These are phyloP conservation scores for Hanseniaspora meyeri DNA, from an alignment of 805 yeast genomes.

Conservation along the genomic window DNA sequence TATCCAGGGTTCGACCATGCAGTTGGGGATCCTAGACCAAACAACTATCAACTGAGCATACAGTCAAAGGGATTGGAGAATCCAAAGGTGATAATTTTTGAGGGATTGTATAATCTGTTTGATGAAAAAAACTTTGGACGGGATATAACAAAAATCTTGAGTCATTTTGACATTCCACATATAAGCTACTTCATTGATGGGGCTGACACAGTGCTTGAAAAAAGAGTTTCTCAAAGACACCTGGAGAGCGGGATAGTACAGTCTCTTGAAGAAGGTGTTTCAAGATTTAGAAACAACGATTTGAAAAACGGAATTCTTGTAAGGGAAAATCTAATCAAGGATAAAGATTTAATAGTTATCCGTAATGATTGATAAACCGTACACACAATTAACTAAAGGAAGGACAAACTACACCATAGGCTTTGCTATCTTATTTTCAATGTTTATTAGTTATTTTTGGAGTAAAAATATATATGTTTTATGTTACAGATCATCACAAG, in stretches of 20 bases:
- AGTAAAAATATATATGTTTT: neutral
- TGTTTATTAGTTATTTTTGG: neutral
- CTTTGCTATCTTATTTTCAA: neutral
- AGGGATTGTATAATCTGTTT: constrained; percentile 63
- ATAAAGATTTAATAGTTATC: neutral
- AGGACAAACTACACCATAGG: neutral
- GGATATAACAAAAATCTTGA: constrained; percentile 16
- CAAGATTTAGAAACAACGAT: constrained; percentile 46
- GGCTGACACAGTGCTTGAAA: constrained; percentile 34
- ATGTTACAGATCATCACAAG: neutral
- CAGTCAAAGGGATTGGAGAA: constrained; percentile 12
- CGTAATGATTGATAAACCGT: neutral
- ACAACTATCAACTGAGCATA: constrained; percentile 36
- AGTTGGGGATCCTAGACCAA: constrained; percentile 55
- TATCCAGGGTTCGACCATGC: constrained; percentile 70
- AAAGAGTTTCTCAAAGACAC: constrained; percentile 59
- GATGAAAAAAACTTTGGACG: constrained; percentile 45
- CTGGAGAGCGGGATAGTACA: constrained; percentile 41
- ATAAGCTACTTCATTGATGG: constrained; percentile 44
- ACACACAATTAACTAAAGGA: neutral
- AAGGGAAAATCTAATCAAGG: constrained; percentile 14
- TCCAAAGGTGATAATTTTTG: constrained; percentile 50
- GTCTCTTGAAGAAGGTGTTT: constrained; percentile 38
- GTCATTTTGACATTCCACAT: constrained; percentile 21
- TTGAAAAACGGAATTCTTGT: constrained; percentile 43